Evolutionary conservation across 352 stramenopile genomes (phyloP).

Genomic region (Albugo laibachii): DNA sequence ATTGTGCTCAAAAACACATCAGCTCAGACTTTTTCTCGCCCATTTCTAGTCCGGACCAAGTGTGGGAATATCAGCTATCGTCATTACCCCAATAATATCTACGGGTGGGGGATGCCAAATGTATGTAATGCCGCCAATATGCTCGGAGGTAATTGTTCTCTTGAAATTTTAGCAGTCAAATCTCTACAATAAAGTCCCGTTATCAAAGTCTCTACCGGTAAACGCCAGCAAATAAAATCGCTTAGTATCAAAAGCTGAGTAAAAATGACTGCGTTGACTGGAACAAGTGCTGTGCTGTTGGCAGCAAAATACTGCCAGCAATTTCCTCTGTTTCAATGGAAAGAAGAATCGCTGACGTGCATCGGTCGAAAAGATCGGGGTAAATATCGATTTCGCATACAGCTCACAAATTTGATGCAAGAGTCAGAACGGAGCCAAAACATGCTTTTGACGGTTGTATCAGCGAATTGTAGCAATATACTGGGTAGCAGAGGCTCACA

Average conservation of each 20-base stretch:
- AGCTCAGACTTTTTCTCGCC: conserved; percentile 25
- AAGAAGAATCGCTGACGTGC: conserved; percentile 33
- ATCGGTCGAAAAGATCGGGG: conserved; percentile 25
- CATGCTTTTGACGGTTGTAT: conserved; percentile 41
- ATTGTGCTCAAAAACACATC: conserved; percentile 14
- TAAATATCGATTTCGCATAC: conserved; percentile 53
- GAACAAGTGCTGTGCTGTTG: conserved; percentile 39
- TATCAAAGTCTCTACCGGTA: too few relatives aligned
- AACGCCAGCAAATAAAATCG: too few relatives aligned
- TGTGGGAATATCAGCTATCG: conserved; percentile 45
- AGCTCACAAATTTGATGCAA: conserved; percentile 41
- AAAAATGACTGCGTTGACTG: conserved; percentile 2
- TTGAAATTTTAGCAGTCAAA: too few relatives aligned
- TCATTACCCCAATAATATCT: conserved; percentile 60
- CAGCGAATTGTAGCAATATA: conserved; percentile 27
- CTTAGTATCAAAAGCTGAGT: too few relatives aligned
- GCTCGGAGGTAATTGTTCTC: not conserved
- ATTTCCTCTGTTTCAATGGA: conserved; percentile 48
- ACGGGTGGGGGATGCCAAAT: conserved; percentile 36
- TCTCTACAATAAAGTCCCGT: too few relatives aligned
- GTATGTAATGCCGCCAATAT: conserved; percentile 20
- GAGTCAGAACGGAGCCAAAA: conserved; percentile 17
- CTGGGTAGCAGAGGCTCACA: conserved; percentile 32
- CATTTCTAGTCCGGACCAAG: conserved; percentile 37
- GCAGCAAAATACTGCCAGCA: conserved; percentile 51